phyloP scores from a whole-genome alignment of 768 basidiomycete species.

The Phylloporus rhodoxanthus region DNA sequence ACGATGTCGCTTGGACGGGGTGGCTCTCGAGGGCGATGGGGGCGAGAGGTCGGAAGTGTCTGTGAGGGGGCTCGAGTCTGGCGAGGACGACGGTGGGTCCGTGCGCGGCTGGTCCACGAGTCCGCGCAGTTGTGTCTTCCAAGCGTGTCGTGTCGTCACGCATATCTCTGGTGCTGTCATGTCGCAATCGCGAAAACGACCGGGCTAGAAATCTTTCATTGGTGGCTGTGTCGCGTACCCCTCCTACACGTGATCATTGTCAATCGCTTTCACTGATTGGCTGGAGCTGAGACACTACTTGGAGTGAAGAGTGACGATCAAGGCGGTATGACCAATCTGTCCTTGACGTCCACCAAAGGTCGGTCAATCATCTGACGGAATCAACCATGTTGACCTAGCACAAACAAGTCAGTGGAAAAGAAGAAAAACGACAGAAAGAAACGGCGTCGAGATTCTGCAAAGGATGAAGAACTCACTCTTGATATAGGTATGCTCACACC shows the following conservation, averaged over 20 bases:
- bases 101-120: slow-evolving; percentile 1
- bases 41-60: slow-evolving; percentile 13
- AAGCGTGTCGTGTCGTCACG: slow-evolving; percentile 28
- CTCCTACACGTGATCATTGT: slow-evolving; percentile 9
- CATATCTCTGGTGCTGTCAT: slow-evolving; percentile 19
- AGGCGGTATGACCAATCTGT: no score
- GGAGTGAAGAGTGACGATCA: no score
- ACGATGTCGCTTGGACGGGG: slow-evolving; percentile 23
- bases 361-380: not conserved
- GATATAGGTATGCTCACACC: not conserved
- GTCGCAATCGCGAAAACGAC: not conserved
- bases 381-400: slow-evolving; percentile 8
- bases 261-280: no score
- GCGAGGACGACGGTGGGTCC: slow-evolving; percentile 12
- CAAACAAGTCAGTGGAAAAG: slow-evolving; percentile 13
- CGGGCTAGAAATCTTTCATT: slow-evolving; percentile 3
- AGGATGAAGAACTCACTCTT: not conserved
- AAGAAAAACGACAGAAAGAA: slow-evolving; percentile 33
- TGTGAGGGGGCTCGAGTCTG: slow-evolving; percentile 25
- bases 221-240: slow-evolving; percentile 18
- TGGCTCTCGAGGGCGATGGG: slow-evolving; percentile 14
- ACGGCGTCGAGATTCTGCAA: slow-evolving; percentile 23
- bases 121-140: slow-evolving; percentile 21
- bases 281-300: no score
- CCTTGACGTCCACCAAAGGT: slow-evolving; percentile 17